Base-by-base conservation (phyloP, 306 rosid species). In the Bauhinia variegata region DNA sequence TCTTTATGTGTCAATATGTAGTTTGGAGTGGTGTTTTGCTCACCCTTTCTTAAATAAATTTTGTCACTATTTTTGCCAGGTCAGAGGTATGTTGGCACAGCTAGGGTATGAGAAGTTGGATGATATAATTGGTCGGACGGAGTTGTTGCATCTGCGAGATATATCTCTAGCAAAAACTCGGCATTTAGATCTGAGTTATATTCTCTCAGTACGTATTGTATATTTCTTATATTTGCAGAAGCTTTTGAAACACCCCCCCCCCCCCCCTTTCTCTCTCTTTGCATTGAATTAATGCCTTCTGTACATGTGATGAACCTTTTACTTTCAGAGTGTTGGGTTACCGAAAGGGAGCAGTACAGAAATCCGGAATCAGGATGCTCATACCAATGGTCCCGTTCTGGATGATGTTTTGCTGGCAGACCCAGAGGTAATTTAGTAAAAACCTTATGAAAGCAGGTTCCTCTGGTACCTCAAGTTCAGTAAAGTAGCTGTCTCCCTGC, bases 91-190 rank as follows among this genome's bases (percentile, higher is more conserved):
- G 70, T 70, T 93, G 86, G 97, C 97, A 38, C 98, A 89, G 73
- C 81, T 93, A 75, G 98, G 98, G 60, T 93, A 86, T 75, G 91
- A 93, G 82, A 93, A 86, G 79, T 81, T 93, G 67, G 98, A 93
- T 64, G 97, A 93, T 76, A 74, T 93, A 68, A 88, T 93, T 83
- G 98, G 98, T 57, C 81, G 88, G 66, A 80, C 96, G 41, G 89
- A 88, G 53, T 75, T 93, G 54, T 66, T 93, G 72, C 86, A 80
- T 65, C 89, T 87, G 32, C 87, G 97, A 67, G 98, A 93, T 80
- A 73, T 93, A 61, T 93, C 98, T 78, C 77, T 88, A 53, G 66
- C 85, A 88, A 93, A 93, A 82, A 93, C 98, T 47, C 98, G 89
- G 76, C 98, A 93, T 80, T 78, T 93, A 17, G 97, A 89, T 79